Evolutionary conservation across 2,329 filamentous ascomycete genomes (phyloP), one percentile per base, ranked within the genome.

Genomic region (Stenocarpella maydis): DNA sequence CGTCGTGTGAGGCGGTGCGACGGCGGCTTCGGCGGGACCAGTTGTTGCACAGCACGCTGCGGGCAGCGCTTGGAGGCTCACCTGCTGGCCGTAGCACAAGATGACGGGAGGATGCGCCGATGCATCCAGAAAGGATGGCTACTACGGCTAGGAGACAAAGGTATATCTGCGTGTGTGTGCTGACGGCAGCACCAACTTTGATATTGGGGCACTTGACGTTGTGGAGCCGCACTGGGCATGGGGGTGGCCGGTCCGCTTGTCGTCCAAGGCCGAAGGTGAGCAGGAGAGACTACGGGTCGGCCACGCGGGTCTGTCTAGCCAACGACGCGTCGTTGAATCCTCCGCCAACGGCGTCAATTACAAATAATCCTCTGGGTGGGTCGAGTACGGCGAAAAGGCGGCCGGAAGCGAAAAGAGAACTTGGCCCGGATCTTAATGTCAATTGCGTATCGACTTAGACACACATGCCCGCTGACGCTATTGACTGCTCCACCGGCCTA

Each of bases 41-140:
- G 58, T 63, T 37, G 28, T 49, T 49, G 28, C 43, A 63, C 58
- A 63, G 58, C 19, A 63, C n/a, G 26, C 41, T 47, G 39, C 19
- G 17, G 58, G 41, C 41, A 28, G 58, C 58, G 58, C 58, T 63
- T 63, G 43, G 43, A 63, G 58, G 58, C 58, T 63, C 58, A 49
- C 43, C 58, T 63, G 41, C 58, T 63, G 58, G 49, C 58, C n/a
- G 58, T 63, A 17, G 58, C 58, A 63, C 58, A 63, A 63, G 28
- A 49, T 49, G 43, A 63, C 58, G 58, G 58, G 58, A 63, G 28
- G 43, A 63, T 63, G 58, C 58, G 58, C 58, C 58, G 49, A 49
- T 63, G 43, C 37, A 14, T 24, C 43, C 43, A 49, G 31, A 21
- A 63, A 49, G 31, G 17, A 63, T 19, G 41, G 41, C 31, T 4